phyloP scores from a whole-genome alignment of 768 basidiomycete species.

The Amanita rubescens region DNA sequence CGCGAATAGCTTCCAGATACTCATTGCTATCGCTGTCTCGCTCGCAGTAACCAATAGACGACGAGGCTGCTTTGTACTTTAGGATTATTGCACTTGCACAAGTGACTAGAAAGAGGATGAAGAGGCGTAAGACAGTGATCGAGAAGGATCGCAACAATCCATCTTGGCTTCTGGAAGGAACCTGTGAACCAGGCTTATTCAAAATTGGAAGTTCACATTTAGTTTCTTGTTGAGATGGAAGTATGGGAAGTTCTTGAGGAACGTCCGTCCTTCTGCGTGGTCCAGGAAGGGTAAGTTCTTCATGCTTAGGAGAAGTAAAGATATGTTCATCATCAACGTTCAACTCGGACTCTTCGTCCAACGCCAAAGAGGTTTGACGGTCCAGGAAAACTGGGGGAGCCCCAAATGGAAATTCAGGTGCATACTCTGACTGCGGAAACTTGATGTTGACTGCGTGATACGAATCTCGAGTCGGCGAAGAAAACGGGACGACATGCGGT shows the following conservation, averaged over 20 bases:
- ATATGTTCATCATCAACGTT: not conserved
- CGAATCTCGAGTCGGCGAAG: slow-evolving; percentile 29
- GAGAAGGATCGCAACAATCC: not conserved
- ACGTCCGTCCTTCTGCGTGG: not conserved
- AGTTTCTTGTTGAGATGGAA: not conserved
- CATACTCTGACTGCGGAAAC: slow-evolving; percentile 51
- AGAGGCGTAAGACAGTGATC: slow-evolving; percentile 32
- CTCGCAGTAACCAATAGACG: slow-evolving; percentile 73
- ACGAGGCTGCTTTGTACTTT: slow-evolving; percentile 61
- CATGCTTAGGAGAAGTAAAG: not conserved
- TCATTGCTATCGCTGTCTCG: slow-evolving; percentile 52
- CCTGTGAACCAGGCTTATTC: not conserved
- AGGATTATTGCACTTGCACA: slow-evolving; percentile 26
- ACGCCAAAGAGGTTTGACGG: not conserved
- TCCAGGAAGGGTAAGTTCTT: not conserved
- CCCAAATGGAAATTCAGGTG: slow-evolving; percentile 38
- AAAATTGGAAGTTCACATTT: not conserved
- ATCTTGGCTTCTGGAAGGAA: not conserved
- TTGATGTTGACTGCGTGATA: slow-evolving; percentile 14
- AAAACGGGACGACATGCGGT: slow-evolving; percentile 42
- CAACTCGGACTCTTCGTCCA: not conserved
- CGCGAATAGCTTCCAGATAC: slow-evolving; percentile 41
- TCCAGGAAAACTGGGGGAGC: slow-evolving; percentile 14
- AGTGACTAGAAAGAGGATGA: slow-evolving; percentile 31
- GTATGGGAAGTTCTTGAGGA: not conserved